Evolutionary conservation across 495 filamentous ascomycete species (phyloP).

Genomic region (Tuber borchii): DNA sequence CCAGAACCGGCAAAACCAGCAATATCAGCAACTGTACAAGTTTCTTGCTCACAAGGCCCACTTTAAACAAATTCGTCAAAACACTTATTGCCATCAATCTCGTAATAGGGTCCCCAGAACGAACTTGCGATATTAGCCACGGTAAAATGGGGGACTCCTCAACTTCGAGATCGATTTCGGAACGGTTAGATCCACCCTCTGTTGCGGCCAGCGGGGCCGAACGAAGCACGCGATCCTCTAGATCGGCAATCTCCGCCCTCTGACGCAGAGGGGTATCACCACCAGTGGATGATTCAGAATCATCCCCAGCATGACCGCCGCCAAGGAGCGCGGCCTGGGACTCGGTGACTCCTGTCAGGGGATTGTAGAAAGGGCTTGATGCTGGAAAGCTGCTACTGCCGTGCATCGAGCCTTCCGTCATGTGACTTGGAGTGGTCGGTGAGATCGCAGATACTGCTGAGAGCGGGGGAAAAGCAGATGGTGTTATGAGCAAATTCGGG

Average conservation of each 20-base stretch:
- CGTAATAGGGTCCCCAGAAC: conserved; percentile 56
- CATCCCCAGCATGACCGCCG: conserved; percentile 26
- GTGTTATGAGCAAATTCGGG: conserved; percentile 37
- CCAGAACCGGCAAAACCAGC: conserved; percentile 64
- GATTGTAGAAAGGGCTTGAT: conserved; percentile 11
- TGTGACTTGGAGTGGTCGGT: conserved; percentile 15
- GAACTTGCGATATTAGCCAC: conserved; percentile 63
- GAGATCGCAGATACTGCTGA: conserved; percentile 33
- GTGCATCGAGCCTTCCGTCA: conserved; percentile 3
- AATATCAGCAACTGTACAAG: conserved; percentile 59
- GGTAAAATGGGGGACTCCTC: conserved; percentile 72
- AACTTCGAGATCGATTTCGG: conserved; percentile 48
- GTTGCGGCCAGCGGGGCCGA: conserved; percentile 14
- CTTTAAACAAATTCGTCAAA: conserved; percentile 66
- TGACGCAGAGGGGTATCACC: conserved; percentile 35
- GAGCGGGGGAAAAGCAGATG: conserved; percentile 46
- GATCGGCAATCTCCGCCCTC: conserved; percentile 27
- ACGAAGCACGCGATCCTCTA: conserved; percentile 29
- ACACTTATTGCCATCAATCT: conserved; percentile 74
- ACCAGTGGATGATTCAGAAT: conserved; percentile 35
- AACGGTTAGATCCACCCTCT: neutral
- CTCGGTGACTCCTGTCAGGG: conserved; percentile 11
- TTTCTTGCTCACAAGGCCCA: conserved; percentile 56
- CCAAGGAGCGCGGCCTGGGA: conserved; percentile 28
- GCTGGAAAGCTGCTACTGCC: neutral